Evolutionary conservation across 768 basidiomycete species (phyloP), one percentile per base, ranked within the genome.

Genomic region (Boletus rubropictus): DNA sequence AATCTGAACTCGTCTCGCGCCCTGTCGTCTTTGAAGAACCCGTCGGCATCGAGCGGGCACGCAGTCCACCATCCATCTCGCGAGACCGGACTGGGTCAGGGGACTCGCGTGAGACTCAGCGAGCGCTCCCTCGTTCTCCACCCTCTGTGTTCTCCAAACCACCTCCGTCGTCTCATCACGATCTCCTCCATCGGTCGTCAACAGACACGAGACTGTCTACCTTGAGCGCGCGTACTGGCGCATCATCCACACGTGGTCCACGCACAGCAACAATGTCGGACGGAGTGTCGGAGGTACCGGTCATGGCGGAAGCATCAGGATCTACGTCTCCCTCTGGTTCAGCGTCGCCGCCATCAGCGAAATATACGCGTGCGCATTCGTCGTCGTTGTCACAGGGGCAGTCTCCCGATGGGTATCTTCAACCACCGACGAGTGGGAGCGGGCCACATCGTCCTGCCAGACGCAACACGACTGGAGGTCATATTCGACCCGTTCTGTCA

Each of bases 381-480:
- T 54, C 59, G 17, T 61, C 59, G 9, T 29, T 62, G 36, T 61
- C 60, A 6, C 60, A 62, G 44, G 49, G 50, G 5, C 55, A 64
- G 20, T 59, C 60, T 42, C 67, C 56, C 54, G 80, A 69, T 58
- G 74, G 71, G 3, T 73, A 75, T 59, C 76, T 81, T 3, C 81
- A 80, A 34, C 80, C 81, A 4, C 75, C 79, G 0, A 14, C 47
- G 9, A 44, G 58, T 17, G 50, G 37, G 28, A 51, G 52, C 7
- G 39, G 47, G n/a, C 57, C 66, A 5, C 55, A 46, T 28, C 75
- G 71, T 14, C 77, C 80, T 18, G 61, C 74, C 5, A 76, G 87
- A 12, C 73, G 88, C 21, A 86, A 89, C 57, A 89, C 87, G 2
- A 87, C 80, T 0, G 84, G 86, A 3, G 79, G 82, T 0, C 52